Base-by-base conservation (phyloP, 345 rosid genomes). In the Syzygium jambos region DNA sequence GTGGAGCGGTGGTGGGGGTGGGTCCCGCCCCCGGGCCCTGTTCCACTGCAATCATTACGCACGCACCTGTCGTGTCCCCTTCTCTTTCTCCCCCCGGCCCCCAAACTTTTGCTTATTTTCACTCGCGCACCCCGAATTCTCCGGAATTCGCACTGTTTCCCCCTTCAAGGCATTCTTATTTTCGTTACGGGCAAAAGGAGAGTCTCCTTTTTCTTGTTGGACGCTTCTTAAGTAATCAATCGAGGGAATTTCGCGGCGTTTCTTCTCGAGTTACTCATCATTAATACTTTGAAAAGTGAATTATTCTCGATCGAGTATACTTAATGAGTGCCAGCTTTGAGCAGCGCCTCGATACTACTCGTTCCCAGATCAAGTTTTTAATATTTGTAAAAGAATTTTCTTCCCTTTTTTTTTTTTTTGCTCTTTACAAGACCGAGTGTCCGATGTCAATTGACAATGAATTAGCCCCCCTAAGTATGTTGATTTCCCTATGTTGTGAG, bases 1-100 rank as follows among this genome's bases (percentile, higher is more conserved):
- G 46, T 43, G 46, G 46, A 5, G 46, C 38, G 8, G 68, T n/a
- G n/a, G n/a, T n/a, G n/a, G n/a, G n/a, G n/a, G n/a, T 54, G 88
- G 30, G 63, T 21, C 85, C 38, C 80, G 2, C 22, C 77, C 46
- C 49, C 46, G 7, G 46, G 17, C 53, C 14, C 63, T 51, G 89
- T 10, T 84, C 89, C 86, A 51, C 86, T 51, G 85, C 90, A 89
- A 90, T 92, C 87, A 92, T 92, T 88, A 59, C 91, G 85, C 88
- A 49, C 82, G 52, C 56, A 78, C 85, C 80, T 85, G 87, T 77
- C 21, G 85, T 52, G 49, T 6, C 78, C n/a, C 56, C 54, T 11
- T 86, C 34, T 11, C 3, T 10, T 25, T 85, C 49, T 38, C 7
- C 1, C 46, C 5, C 25, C 1, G 3, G 22, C 43, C 78, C 78